These are phyloP conservation scores for Ophiostoma novo-ulmi DNA, from an alignment of 2,329 filamentous ascomycete genomes.

Conservation along the genomic window DNA sequence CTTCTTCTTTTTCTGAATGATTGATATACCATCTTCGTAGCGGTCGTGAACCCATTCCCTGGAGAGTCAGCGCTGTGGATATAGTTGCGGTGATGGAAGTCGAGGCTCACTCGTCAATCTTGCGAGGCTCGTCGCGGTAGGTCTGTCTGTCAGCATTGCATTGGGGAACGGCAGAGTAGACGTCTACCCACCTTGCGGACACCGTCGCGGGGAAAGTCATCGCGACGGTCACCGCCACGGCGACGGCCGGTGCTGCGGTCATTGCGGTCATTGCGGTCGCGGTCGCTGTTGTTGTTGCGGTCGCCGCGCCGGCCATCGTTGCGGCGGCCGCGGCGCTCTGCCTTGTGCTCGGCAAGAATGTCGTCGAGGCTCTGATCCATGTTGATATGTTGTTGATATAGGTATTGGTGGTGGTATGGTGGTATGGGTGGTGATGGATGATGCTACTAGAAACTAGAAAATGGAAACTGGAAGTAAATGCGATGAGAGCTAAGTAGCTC, in stretches of 20 bases:
- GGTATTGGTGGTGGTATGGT: neutral
- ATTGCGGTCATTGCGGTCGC: slow-evolving; percentile 18
- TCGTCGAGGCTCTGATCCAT: slow-evolving; percentile 55
- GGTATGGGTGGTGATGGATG: slow-evolving; percentile 10
- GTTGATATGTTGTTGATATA: slow-evolving; percentile 23
- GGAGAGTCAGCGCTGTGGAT: slow-evolving; percentile 10
- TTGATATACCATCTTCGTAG: slow-evolving; percentile 56
- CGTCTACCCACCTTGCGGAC: slow-evolving; percentile 70
- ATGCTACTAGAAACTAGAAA: neutral
- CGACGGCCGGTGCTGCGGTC: slow-evolving; percentile 31
- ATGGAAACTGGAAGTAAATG: too few relatives aligned
- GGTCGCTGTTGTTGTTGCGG: slow-evolving; percentile 6
- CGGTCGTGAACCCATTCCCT: slow-evolving; percentile 95
- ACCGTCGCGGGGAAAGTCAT: slow-evolving; percentile 67
- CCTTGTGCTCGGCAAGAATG: slow-evolving; percentile 47
- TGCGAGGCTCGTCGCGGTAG: slow-evolving; percentile 58
- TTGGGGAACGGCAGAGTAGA: rapidly evolving
- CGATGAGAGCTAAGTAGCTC: neutral
- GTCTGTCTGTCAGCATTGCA: slow-evolving; percentile 41
- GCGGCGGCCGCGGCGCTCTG: slow-evolving; percentile 19
- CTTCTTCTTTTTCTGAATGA: too few relatives aligned
- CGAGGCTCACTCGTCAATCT: slow-evolving; percentile 61
- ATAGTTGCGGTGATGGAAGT: neutral
- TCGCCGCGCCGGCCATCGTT: slow-evolving; percentile 25
- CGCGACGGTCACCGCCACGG: slow-evolving; percentile 30